Base-by-base conservation (phyloP, 768 basidiomycete species). In the Postia placenta region DNA sequence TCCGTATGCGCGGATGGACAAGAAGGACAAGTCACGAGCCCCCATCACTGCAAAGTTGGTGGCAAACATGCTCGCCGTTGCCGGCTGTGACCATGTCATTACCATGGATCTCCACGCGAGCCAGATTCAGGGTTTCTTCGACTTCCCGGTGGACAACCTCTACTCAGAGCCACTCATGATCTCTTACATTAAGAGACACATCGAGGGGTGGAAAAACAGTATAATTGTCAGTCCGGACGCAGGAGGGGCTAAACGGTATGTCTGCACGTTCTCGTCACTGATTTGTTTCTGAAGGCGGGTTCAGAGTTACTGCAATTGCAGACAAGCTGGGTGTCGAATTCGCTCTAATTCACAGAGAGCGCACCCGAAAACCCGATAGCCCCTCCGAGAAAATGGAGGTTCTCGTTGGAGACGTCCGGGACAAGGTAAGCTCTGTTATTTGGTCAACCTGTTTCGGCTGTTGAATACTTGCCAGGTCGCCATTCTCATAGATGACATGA, bases 41-140 rank as follows among this genome's bases (percentile, higher is more conserved):
- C 95, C 96, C 22, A 99, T 99, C 66, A 97, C 95, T 4, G 93
- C 95, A 40, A 99, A 99, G 70, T 80, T 99, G 47, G 91, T 98
- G 42, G 94, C 95, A 20, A 98, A 96, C 68, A 98, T 98, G 95
- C 75, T 99, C 51, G 85, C 83, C 38, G 90, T 96, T 41, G 94
- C 96, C 7, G 95, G 95, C 20, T 96, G 93, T 64, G 95, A 98
- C 69, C 95, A 98, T 63, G 87, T 99, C 61, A 97, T 99, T 58
- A 97, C 95, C n/a, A 95, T 98, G 87, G 94, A 98, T 66, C 72
- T 98, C 44, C 95, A 97, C 62, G 94, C 95, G 36, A 88, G 87
- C 60, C 95, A 98, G 71, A 98, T 97, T 52, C 95, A 98, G 64
- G 95, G 95, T 5, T 98, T 98, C 74, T 98, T 98, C 66, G 93